Evolutionary conservation across 768 basidiomycete species (phyloP).

Genomic region (Russula abietina): DNA sequence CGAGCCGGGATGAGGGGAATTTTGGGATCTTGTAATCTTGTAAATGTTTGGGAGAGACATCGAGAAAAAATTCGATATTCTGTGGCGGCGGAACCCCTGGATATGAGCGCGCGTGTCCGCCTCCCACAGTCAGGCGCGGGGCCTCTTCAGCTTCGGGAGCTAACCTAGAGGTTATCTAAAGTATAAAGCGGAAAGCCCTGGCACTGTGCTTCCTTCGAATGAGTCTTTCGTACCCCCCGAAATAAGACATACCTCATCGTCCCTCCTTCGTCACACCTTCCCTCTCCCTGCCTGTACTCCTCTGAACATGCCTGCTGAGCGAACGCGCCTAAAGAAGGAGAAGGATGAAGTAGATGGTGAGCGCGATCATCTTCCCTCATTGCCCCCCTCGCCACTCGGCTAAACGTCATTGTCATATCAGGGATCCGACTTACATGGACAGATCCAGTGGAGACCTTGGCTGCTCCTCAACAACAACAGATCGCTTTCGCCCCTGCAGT

Average conservation of each 20-base stretch:
- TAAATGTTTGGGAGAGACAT: neutral
- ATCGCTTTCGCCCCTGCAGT: slow-evolving; percentile 55
- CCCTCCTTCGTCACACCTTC: slow-evolving; percentile 8
- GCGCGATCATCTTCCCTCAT: neutral
- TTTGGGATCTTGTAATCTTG: neutral
- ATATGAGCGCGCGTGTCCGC: slow-evolving; percentile 8
- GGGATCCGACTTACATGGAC: slow-evolving; percentile 45
- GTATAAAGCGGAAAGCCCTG: slow-evolving; percentile 18
- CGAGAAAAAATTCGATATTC: slow-evolving; percentile 9
- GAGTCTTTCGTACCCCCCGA: slow-evolving; percentile 14
- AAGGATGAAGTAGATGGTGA: slow-evolving; percentile 16
- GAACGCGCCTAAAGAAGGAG: slow-evolving; percentile 24
- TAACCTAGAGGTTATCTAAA: slow-evolving; percentile 2
- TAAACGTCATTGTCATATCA: neutral
- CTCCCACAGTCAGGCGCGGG: slow-evolving; percentile 11
- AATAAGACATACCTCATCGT: slow-evolving; percentile 13
- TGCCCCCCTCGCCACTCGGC: neutral
- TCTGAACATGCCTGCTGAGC: slow-evolving; percentile 24
- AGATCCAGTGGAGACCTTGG: slow-evolving; percentile 35
- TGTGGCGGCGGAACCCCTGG: slow-evolving; percentile 16
- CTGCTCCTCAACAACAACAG: slow-evolving; percentile 34
- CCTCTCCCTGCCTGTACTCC: neutral
- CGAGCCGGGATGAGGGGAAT: slow-evolving; percentile 7
- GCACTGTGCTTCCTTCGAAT: slow-evolving; percentile 5
- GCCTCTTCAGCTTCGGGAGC: neutral